Base-by-base conservation (phyloP, 768 basidiomycete species). In the Russula griseocarnosa region DNA sequence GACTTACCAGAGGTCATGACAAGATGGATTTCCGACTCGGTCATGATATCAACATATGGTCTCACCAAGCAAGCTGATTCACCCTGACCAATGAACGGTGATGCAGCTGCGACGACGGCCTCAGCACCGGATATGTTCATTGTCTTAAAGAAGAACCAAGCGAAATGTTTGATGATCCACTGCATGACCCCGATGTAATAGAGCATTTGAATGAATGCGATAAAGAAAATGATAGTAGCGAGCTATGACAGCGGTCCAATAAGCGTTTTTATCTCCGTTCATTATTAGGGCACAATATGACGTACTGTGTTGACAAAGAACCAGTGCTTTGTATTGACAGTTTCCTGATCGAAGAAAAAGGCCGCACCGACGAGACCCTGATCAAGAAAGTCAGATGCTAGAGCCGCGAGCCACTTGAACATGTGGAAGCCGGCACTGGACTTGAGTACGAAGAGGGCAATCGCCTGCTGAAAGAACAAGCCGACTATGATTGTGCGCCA, bases 41-140 rank as follows among this genome's bases (percentile, higher is more conserved):
- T 93, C 88, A 93, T 92, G 60, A 84, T 72, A 70, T 92, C 88
- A 69, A 92, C 85, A 71, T 90, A 93, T 38, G 92, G 92, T 58
- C 81, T 82, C 67, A 94, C 90, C 67, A 94, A 78, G 74, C 92
- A 92, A 52, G 91, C 92, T 26, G 86, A 88, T 74, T 94, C 93
- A 72, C 90, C 93, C 76, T 91, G 89, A 24, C 94, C 94, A 67
- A 96, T 85, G 83, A 90, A 96, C n/a, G 94, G 94, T 0, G 92
- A 94, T 18, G 92, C 87, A 55, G 94, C 86, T 32, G 94, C 93
- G 49, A 96, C 92, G 62, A 96, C 88, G 40, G 94, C 93, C 72
- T 96, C 94, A 4, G 92, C 94, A 63, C 94, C 94, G n/a, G 94
- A 94, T 38, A 96, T 83, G 67, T 90, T 86, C 85, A 96, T 82